A percentile compares a stretch with the other conserved stretches of the same genome.
Conservation (phyloP, 2,329 filamentous ascomycete genomes). For the Xenoacremonium recifei region DNA sequence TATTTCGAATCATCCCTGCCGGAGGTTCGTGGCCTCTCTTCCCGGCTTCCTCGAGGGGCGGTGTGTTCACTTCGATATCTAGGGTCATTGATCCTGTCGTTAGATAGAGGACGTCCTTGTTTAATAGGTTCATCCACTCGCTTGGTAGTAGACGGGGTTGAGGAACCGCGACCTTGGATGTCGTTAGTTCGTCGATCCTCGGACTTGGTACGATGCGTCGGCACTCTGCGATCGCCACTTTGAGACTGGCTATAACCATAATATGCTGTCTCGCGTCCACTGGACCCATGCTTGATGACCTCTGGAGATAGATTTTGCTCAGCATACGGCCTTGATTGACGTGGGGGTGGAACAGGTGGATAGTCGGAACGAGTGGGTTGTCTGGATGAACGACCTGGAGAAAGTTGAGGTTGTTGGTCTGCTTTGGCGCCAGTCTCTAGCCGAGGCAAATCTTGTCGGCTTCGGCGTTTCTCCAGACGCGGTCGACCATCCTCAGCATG, state of each 20-base stretch:
- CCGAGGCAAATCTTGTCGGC: slow-evolving; percentile 41
- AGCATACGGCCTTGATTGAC: slow-evolving; percentile 25
- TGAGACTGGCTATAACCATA: slow-evolving; percentile 26
- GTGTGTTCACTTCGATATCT: slow-evolving; percentile 25
- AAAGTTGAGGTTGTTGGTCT: slow-evolving; percentile 27
- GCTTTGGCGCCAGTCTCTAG: slow-evolving; percentile 41
- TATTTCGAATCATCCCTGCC: slow-evolving; percentile 20
- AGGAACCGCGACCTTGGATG: slow-evolving; percentile 21
- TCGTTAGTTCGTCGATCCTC: slow-evolving; percentile 27
- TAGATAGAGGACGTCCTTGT: slow-evolving; percentile 29
- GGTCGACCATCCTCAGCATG: slow-evolving; percentile 21
- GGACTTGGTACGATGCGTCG: slow-evolving; percentile 30
- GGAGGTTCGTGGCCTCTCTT: slow-evolving; percentile 30
- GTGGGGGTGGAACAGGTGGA: slow-evolving; percentile 25
- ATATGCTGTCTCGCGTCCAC: slow-evolving; percentile 43
- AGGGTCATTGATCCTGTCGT: slow-evolving; percentile 29
- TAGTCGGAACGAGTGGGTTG: slow-evolving; percentile 31
- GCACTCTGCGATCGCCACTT: slow-evolving; percentile 18
- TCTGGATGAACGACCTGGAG: slow-evolving; percentile 36
- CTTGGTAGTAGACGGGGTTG: slow-evolving; percentile 26
- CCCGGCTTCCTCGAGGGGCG: slow-evolving; percentile 27
- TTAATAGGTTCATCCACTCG: slow-evolving; percentile 28
- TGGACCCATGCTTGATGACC: slow-evolving; percentile 38
- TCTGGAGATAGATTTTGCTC: slow-evolving; percentile 42
- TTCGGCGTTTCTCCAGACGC: slow-evolving; percentile 28